Evolutionary conservation across 225 moss, liverwort and hornwort species (phyloP), one percentile per base, ranked within the genome.

Genomic region (Pseudoscleropodium purum): DNA sequence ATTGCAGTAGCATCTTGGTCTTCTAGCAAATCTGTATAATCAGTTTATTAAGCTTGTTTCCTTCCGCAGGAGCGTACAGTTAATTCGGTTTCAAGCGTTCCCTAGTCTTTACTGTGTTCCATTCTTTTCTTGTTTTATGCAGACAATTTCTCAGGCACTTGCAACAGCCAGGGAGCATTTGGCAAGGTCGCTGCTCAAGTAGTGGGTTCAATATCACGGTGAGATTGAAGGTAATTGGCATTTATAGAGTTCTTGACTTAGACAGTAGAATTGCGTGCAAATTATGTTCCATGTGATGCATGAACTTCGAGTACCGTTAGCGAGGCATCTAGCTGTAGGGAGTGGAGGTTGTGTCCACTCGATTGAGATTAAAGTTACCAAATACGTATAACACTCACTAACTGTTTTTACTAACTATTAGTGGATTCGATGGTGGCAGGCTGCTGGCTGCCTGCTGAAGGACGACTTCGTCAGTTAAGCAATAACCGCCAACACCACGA

Each of bases 131-230:
- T 85, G 85, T 93, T 87, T 69, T 86, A 61, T 93, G 94, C 97
- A 99, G 99, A 99, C 99, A 68, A 96, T 99, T 87, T 97, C 97
- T 73, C 99, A 99, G 91, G 97, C 99, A 54, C 92, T 99, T 87
- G 97, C 99, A 83, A 96, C 97, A 56, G 99, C 99, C 43, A 99
- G 96, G 92, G 99, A 99, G 92, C 97, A 97, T 86, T 92, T 99
- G 93, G 97, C 99, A 87, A 97, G 99, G 93, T 99, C 95, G 60
- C 91, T 95, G 79, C 93, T 95, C 63, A 95, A 95, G 91, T 95
- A 93, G 89, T 78, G 87, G 41, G 64, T 86, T 89, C 72, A 73
- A 61, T 70, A 85, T 85, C n/a, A 74, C 18, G 88, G 88, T 90
- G 83, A 91, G 86, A 86, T 43, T 81, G 56, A 86, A 52, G 64